Base-by-base conservation (phyloP, 2,329 filamentous ascomycete genomes). In the Fusarium sp. region DNA sequence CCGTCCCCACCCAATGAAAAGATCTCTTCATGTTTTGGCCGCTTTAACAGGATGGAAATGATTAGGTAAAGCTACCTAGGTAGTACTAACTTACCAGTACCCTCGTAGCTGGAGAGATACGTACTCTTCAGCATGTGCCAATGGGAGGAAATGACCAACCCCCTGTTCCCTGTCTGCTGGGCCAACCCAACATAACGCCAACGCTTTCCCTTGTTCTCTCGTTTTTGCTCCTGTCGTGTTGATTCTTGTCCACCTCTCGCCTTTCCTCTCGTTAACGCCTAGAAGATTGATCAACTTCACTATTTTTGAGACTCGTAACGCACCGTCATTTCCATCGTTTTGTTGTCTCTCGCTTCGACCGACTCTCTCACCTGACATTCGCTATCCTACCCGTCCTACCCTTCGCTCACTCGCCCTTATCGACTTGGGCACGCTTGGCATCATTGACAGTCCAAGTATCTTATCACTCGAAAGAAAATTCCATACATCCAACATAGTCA, bases 161-260 rank as follows among this genome's bases (percentile, higher is more conserved):
- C 68, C 68, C 37, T 60, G 62, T 45, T 63, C 43, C 47, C 37
- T 27, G 49, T 37, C 59, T 71, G 59, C 68, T 71, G 68, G 63
- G 68, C 68, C 68, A 71, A 71, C 55, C 63, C 43, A 59, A 49
- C 63, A 68, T 66, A 59, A 70, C 68, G 47, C 68, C 68, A 68
- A 55, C 68, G 59, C 68, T 61, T 71, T 70, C 47, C 68, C 68
- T 56, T 70, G 62, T 63, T 56, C 58, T 58, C 63, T 56, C 65
- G 63, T 59, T 61, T 69, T 58, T 53, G 25, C 58, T 68, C 28
- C 59, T 49, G 40, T 57, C 28, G 55, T 46, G 48, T 57, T 58
- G 55, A 60, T 58, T 63, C 59, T 55, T 55, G 61, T 59, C 59
- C 45, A 57, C 66, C 45, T 49, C 57, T 70, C 66, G 61, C 51